These are phyloP conservation scores for Panus rudis DNA, from an alignment of 768 basidiomycete species.

Conservation along the genomic window DNA sequence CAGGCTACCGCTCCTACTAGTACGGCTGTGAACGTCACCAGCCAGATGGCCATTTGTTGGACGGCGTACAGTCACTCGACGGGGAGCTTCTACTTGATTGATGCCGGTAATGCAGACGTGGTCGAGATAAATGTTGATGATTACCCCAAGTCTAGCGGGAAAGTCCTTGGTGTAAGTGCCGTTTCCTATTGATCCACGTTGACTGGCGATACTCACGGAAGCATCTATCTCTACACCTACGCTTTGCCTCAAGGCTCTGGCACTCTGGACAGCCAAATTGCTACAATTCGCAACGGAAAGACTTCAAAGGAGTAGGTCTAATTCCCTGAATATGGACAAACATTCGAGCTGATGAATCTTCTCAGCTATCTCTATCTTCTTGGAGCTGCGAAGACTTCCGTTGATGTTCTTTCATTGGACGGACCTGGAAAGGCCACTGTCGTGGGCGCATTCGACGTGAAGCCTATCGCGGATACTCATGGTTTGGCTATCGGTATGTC, in stretches of 20 bases:
- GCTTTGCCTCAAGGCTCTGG: slow-evolving; percentile 14
- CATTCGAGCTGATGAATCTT: slow-evolving; percentile 1
- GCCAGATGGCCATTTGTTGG: slow-evolving; percentile 27
- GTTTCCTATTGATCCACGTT: too few relatives aligned
- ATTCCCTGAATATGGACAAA: too few relatives aligned
- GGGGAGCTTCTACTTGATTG: slow-evolving; percentile 26
- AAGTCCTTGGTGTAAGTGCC: slow-evolving; percentile 43
- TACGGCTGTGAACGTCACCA: slow-evolving; percentile 17
- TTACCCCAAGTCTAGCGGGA: slow-evolving; percentile 35
- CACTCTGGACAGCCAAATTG: slow-evolving; percentile 25
- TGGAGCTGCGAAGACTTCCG: slow-evolving; percentile 29
- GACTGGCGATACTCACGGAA: too few relatives aligned
- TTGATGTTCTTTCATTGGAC: slow-evolving; percentile 35
- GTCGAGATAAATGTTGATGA: slow-evolving; percentile 42
- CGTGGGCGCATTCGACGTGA: slow-evolving; percentile 27
- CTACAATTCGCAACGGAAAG: slow-evolving; percentile 21
- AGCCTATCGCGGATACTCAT: too few relatives aligned
- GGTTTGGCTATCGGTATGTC: too few relatives aligned
- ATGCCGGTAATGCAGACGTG: slow-evolving; percentile 21
- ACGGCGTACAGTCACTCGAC: slow-evolving; percentile 22
- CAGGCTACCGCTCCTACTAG: slow-evolving; percentile 13
- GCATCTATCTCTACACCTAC: too few relatives aligned
- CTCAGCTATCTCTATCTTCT: slow-evolving; percentile 37
- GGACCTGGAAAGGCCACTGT: slow-evolving; percentile 29
- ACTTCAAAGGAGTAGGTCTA: slow-evolving; percentile 26